Evolutionary conservation across 331 rosid genomes (phyloP).

Genomic region (Cucumis variabilis): DNA sequence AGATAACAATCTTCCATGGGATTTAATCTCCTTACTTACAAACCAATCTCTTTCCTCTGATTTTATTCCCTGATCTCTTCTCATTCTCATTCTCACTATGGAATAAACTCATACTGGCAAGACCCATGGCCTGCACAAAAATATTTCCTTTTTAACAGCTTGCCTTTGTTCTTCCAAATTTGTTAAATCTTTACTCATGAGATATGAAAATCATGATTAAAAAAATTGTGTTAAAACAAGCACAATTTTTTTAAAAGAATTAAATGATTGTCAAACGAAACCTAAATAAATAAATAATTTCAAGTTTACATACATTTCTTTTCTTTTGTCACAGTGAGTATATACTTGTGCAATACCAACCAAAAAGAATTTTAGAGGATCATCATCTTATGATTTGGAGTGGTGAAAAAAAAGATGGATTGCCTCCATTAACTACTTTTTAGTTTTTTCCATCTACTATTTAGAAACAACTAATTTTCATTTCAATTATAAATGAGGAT

Average conservation of each 20-base stretch:
- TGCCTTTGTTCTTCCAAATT: not conserved
- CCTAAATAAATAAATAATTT: too few relatives aligned
- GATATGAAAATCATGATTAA: too few relatives aligned
- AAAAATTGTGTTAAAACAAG: too few relatives aligned
- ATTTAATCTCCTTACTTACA: constrained; percentile 2
- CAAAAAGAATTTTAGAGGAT: not conserved
- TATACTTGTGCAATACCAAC: not conserved
- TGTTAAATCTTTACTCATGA: not conserved
- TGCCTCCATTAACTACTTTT: too few relatives aligned
- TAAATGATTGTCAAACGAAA: too few relatives aligned
- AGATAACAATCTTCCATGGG: constrained; percentile 18
- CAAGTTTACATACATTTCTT: too few relatives aligned
- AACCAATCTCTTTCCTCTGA: not conserved
- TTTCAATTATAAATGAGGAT: not conserved
- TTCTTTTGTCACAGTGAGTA: not conserved
- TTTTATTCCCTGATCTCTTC: constrained; percentile 12
- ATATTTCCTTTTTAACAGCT: not conserved
- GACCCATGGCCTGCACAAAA: constrained; percentile 60
- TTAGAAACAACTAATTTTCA: not conserved
- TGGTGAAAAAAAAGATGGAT: not conserved
- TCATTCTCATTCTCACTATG: constrained; percentile 35
- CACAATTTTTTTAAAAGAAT: too few relatives aligned
- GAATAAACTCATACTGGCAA: constrained; percentile 64
- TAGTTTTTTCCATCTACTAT: too few relatives aligned
- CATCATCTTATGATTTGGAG: not conserved